phyloP scores from a whole-genome alignment of 1,284 basidiomycete genomes.

The Singerocomus inundabilis region DNA sequence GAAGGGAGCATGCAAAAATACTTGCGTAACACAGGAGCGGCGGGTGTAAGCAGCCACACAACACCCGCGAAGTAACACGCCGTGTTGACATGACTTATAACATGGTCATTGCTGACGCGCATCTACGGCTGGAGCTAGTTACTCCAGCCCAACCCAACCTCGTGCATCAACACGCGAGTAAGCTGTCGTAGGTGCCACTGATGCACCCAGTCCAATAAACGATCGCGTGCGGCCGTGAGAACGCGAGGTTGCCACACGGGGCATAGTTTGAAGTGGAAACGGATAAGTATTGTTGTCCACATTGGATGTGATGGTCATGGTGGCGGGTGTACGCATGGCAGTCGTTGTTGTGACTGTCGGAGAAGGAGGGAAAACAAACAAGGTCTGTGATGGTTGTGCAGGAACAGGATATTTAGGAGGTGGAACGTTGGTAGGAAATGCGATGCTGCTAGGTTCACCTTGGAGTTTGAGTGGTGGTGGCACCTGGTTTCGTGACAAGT shows the following conservation, averaged over 20 bases:
- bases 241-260: conserved; percentile 68
- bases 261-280: conserved; percentile 63
- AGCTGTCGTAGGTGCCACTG: conserved; percentile 76
- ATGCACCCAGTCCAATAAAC: conserved; percentile 65
- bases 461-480: conserved; percentile 55
- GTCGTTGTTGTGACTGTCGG: conserved; percentile 52
- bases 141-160: conserved; percentile 64
- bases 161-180: conserved; percentile 78
- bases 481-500: conserved; percentile 46
- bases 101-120: conserved; percentile 7
- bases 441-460: conserved; percentile 27
- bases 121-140: conserved; percentile 9
- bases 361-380: conserved; percentile 82
- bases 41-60: conserved; percentile 11
- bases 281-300: conserved; percentile 45
- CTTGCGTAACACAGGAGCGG: conserved; percentile 10
- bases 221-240: conserved; percentile 65
- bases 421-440: conserved; percentile 23
- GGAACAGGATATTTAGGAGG: conserved; percentile 16
- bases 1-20: conserved; percentile 15
- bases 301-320: conserved; percentile 69
- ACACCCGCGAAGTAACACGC: conserved; percentile 9
- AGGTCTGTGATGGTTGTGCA: conserved; percentile 62
- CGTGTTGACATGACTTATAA: conserved; percentile 10
- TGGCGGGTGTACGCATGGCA: conserved; percentile 58